A percentile compares a stretch with the other conserved stretches of the same genome.
Evolutionary conservation across 108 stramenopile species (phyloP).

Genomic region (Licmophora abbreviata): DNA sequence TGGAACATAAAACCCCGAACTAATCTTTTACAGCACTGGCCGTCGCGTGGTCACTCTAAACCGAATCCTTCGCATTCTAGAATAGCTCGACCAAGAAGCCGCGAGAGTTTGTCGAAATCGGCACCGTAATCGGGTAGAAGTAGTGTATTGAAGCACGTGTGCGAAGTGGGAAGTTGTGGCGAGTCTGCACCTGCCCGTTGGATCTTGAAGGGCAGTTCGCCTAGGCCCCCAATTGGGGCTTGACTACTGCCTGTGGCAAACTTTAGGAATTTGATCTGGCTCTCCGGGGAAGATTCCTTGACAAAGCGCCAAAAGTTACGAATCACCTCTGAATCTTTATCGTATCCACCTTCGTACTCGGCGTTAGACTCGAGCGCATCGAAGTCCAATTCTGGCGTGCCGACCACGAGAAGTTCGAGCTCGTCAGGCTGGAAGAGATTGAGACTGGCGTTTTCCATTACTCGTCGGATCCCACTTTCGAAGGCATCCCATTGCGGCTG

Average conservation of each 20-base stretch:
- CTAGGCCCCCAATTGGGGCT: conserved; percentile 91
- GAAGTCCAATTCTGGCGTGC: conserved; percentile 82
- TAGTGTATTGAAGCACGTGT: conserved; percentile 93
- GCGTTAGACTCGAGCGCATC: conserved; percentile 56
- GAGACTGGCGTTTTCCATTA: conserved; percentile 64
- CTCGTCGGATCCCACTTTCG: conserved; percentile 56
- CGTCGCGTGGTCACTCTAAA: conserved; percentile 28
- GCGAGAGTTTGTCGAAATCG: conserved; percentile 47
- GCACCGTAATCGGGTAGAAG: conserved; percentile 57
- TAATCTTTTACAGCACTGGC: too few species aligned
- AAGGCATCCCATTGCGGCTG: conserved; percentile 68
- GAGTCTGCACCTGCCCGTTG: conserved; percentile 90
- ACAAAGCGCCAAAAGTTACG: conserved; percentile 78
- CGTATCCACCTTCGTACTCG: conserved; percentile 77
- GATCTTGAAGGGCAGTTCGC: conserved; percentile 73
- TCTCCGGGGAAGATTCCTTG: conserved; percentile 25
- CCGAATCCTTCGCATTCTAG: conserved; percentile 81
- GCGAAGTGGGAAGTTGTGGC: conserved; percentile 75
- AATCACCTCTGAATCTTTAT: conserved; percentile 42
- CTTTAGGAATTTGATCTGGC: conserved; percentile 74
- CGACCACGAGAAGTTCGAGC: conserved; percentile 82
- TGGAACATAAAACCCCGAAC: too few species aligned
- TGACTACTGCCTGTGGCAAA: conserved; percentile 81
- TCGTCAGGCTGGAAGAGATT: conserved; percentile 78
- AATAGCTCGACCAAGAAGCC: conserved; percentile 51